Base-by-base conservation (phyloP, 2,329 filamentous ascomycete genomes). In the Byssochlamys sp. region DNA sequence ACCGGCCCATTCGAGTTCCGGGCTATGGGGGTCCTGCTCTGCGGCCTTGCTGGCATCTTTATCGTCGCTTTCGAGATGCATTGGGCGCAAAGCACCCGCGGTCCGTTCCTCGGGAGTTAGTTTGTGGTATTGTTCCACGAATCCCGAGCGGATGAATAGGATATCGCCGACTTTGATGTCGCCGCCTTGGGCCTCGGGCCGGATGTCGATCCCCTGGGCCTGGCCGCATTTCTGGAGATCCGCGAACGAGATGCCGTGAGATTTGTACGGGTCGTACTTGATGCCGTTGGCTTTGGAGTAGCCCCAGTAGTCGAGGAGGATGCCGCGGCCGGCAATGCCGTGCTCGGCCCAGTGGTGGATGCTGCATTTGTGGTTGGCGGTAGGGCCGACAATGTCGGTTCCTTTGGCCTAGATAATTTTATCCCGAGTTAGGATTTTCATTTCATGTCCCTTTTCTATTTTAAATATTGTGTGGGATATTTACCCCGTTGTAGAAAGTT, bases 81-180 rank as follows among this genome's bases (percentile, higher is more conserved):
- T 24, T 25, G 59, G 62, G 12, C 73, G 69, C 5, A 67, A 60
- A 2, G 69, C 72, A 2, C 70, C 71, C 26, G 61, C 63, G 14
- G 60, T 62, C 24, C 72, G 68, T 50, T 74, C 69, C 26, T 66
- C 69, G 0, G 67, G 61, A 0, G 64, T 71, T 7, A 78, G 79
- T 3, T 70, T 69, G 62, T 84, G 75, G 58, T 87, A 81, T 10
- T 79, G 74, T 62, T 85, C 79, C 6, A 84, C 82, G 63, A 80
- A 83, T 0, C 87, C 86, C 1, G 81, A 84, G 19, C 86, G 79
- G 24, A 90, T 68, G 51, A 89, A 76, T 10, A 90, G 75, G 56
- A 90, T 81, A 60, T 89, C 86, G 4, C 86, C 87, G 2, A 78
- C 70, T 58, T 77, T 77, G 62, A 84, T 78, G 59, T 82, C 78